Conservation (phyloP, 306 rosid species). For the Gynostemma pentaphyllum region DNA sequence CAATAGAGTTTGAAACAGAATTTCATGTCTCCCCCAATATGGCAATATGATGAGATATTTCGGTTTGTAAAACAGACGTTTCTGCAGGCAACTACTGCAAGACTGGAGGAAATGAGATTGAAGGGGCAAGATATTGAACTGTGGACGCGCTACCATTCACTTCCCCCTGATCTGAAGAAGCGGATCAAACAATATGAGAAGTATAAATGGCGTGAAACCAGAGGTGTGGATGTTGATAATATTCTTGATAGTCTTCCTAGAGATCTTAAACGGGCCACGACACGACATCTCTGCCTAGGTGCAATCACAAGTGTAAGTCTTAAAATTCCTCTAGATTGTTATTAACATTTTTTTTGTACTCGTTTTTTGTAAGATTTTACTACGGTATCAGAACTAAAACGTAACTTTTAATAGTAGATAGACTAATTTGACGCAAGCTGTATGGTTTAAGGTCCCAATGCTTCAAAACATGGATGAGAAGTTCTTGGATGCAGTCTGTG, state of each 20-base stretch:
- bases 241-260: slow-evolving; percentile 1
- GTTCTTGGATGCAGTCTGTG: slow-evolving; percentile 7
- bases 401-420: too few relatives aligned
- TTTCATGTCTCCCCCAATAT: too few relatives aligned
- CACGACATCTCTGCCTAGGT: slow-evolving; percentile 52
- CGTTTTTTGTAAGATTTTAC: too few relatives aligned
- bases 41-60: not conserved
- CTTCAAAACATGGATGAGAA: not conserved
- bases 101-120: slow-evolving; percentile 27
- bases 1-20: not conserved
- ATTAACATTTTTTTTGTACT: not conserved
- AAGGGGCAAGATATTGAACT: slow-evolving; percentile 15
- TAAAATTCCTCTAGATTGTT: not conserved
- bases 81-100: slow-evolving; percentile 46
- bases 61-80: slow-evolving; percentile 33
- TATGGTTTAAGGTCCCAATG: slow-evolving; percentile 15
- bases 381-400: too few relatives aligned
- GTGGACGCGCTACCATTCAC: slow-evolving; percentile 15
- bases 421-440: too few relatives aligned
- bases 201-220: slow-evolving; percentile 10
- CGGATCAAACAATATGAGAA: slow-evolving; percentile 8
- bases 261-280: slow-evolving; percentile 8
- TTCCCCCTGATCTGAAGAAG: slow-evolving; percentile 4
- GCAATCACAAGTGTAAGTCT: slow-evolving; percentile 41
- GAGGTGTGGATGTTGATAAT: not conserved